These are phyloP conservation scores for Cinchona pubescens DNA, from an alignment of 257 asterid species.

Conservation along the genomic window DNA sequence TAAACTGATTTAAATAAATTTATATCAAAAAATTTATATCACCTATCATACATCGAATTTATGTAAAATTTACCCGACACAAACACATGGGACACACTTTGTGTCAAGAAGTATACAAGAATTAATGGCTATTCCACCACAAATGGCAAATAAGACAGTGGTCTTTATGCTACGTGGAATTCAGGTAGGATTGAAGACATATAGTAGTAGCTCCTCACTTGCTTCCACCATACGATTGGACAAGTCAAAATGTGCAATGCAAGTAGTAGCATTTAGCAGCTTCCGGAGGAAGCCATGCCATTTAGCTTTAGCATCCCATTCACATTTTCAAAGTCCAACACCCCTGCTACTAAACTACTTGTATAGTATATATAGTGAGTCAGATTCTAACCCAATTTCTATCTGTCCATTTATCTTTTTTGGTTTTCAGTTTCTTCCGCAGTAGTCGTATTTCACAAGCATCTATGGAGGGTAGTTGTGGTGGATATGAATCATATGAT, in stretches of 20 bases:
- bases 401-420: not conserved
- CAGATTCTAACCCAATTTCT: not conserved
- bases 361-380: not conserved
- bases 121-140: too few species aligned
- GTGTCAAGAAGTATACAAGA: too few species aligned
- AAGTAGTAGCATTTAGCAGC: slow-evolving; percentile 8
- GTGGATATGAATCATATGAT: not conserved
- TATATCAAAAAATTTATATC: too few species aligned
- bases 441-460: not conserved
- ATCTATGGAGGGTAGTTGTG: not conserved
- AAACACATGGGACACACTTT: too few species aligned
- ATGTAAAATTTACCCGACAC: too few species aligned
- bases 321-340: not conserved
- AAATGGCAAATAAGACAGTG: too few species aligned
- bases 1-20: too few species aligned
- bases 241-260: slow-evolving; percentile 1
- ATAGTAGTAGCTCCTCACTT: too few species aligned
- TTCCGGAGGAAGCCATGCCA: slow-evolving; percentile 16
- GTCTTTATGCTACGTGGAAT: not conserved
- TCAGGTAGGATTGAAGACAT: not conserved
- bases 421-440: not conserved
- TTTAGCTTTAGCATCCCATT: too few species aligned
- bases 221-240: slow-evolving; percentile 11
- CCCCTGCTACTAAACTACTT: too few species aligned
- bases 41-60: too few species aligned